phyloP scores from a whole-genome alignment of 345 rosid species.

The Rhodomyrtus tomentosa region DNA sequence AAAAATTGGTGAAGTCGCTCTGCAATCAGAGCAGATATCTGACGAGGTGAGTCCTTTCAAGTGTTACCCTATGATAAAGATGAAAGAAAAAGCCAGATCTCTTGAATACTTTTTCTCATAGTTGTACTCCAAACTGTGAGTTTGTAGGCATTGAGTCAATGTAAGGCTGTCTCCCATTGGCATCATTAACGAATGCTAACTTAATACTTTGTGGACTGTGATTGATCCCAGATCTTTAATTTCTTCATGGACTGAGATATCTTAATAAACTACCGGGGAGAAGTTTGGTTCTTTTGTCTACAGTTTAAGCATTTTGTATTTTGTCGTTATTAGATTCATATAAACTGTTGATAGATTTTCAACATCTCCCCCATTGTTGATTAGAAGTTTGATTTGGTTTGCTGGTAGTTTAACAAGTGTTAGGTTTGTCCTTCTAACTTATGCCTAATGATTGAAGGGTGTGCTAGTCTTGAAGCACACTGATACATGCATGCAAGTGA shows the following conservation, averaged over 20 bases:
- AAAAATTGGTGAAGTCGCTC: neutral
- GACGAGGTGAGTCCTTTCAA: neutral
- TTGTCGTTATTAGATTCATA: neutral
- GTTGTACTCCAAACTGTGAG: neutral
- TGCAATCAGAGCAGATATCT: neutral
- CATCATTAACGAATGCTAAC: neutral
- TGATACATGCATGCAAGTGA: neutral
- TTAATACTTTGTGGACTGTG: neutral
- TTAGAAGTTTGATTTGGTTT: neutral
- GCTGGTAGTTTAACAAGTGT: neutral
- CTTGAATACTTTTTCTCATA: neutral
- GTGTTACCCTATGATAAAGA: neutral
- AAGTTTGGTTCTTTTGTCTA: neutral
- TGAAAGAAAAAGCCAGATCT: neutral
- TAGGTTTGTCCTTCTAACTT: neutral
- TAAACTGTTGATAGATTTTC: neutral
- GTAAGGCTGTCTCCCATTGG: neutral
- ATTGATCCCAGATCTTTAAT: neutral
- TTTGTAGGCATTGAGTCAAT: neutral
- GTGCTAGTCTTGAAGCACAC: neutral
- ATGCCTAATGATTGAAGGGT: neutral
- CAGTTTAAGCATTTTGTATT: neutral
- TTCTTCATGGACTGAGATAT: neutral
- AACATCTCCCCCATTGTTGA: neutral
- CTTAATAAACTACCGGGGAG: neutral